Conservation (phyloP, 2,329 filamentous ascomycete genomes). For the Diaporthe capsici region DNA sequence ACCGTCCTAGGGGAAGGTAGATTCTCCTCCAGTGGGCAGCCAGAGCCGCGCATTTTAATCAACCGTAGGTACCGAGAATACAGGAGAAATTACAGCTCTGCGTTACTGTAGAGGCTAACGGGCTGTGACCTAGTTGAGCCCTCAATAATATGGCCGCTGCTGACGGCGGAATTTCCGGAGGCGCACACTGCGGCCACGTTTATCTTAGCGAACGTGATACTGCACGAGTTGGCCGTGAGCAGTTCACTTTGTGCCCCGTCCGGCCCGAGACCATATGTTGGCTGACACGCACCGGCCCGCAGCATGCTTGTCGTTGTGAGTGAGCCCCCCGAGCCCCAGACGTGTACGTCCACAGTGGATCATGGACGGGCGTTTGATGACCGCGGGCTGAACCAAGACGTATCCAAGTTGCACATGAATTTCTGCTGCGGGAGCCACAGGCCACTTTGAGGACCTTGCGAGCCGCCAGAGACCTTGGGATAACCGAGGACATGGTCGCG, state of each 20-base stretch:
- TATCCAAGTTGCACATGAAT: neutral
- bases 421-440: neutral
- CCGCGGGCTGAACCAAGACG: neutral
- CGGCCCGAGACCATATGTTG: neutral
- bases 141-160: neutral
- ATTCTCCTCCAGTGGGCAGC: neutral
- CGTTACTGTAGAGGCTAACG: neutral
- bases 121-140: neutral
- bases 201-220: neutral
- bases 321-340: neutral
- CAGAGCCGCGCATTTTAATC: neutral
- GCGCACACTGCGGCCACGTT: neutral
- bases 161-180: neutral
- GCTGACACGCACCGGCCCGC: neutral
- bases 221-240: slow-evolving; percentile 8
- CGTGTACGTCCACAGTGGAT: neutral
- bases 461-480: neutral
- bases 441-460: neutral
- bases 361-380: neutral
- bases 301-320: slow-evolving; percentile 10
- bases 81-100: neutral
- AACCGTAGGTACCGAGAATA: neutral
- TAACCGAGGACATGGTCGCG: neutral
- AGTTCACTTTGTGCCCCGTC: neutral
- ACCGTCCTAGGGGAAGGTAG: too few species aligned